Evolutionary conservation across 805 yeast genomes (phyloP).

Genomic region (Saccharomyces cerevisiae): DNA sequence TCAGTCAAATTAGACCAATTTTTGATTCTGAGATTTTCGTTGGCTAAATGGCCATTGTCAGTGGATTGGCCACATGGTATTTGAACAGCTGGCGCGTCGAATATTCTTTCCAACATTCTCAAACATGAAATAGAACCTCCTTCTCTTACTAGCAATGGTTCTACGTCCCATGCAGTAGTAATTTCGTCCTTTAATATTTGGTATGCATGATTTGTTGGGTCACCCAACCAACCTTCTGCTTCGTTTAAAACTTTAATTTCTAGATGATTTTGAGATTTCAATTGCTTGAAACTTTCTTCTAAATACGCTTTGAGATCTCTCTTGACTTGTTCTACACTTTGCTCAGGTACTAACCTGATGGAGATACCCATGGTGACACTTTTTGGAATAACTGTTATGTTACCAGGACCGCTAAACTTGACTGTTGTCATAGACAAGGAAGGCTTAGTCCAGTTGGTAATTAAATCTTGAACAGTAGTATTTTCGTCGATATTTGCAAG

Average conservation of each 20-base stretch:
- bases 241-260: slow-evolving; percentile 60
- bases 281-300: slow-evolving; percentile 36
- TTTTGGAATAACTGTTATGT: slow-evolving; percentile 83
- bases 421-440: slow-evolving; percentile 80
- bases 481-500: slow-evolving; percentile 28
- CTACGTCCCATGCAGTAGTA: slow-evolving; percentile 61
- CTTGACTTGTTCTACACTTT: slow-evolving; percentile 55
- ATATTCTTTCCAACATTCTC: slow-evolving; percentile 70
- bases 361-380: slow-evolving; percentile 70
- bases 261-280: slow-evolving; percentile 56
- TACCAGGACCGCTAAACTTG: slow-evolving; percentile 82
- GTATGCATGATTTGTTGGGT: slow-evolving; percentile 68
- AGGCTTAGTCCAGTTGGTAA: slow-evolving; percentile 84
- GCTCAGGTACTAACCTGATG: slow-evolving; percentile 84
- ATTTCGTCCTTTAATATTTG: slow-evolving; percentile 56
- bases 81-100: slow-evolving; percentile 86
- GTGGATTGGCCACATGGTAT: slow-evolving; percentile 94
- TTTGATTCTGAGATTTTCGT: slow-evolving; percentile 73
- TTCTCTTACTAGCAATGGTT: slow-evolving; percentile 83
- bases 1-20: slow-evolving; percentile 69
- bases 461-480: slow-evolving; percentile 41
- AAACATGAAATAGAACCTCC: slow-evolving; percentile 96
- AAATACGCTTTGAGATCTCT: slow-evolving; percentile 41
- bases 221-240: slow-evolving; percentile 96
- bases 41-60: slow-evolving; percentile 87